phyloP scores from a whole-genome alignment of 768 basidiomycete genomes.

The Naganishia randhawae region DNA sequence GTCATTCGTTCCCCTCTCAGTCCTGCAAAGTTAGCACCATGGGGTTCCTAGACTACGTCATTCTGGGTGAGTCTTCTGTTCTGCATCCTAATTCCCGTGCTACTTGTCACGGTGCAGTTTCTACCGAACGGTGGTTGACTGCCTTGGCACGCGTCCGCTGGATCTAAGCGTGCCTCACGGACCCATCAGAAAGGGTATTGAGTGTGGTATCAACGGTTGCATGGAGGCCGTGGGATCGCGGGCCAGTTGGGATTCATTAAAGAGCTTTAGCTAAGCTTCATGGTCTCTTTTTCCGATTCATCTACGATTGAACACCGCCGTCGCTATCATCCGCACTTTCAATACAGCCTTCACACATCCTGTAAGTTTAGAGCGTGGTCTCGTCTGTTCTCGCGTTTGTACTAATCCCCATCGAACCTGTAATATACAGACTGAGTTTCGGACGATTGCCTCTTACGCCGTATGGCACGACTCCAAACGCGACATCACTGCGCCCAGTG shows the following conservation, averaged over 20 bases:
- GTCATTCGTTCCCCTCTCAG: neutral
- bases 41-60: slow-evolving; percentile 27
- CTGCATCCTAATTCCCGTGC: neutral
- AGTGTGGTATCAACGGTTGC: no score
- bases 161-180: no score
- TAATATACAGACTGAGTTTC: slow-evolving; percentile 61
- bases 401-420: neutral
- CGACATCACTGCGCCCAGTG: slow-evolving; percentile 70
- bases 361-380: slow-evolving; percentile 13
- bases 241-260: no score
- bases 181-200: no score
- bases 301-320: no score
- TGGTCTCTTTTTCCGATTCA: no score
- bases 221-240: no score
- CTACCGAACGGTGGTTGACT: neutral
- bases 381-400: neutral
- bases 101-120: neutral
- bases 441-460: slow-evolving; percentile 74
- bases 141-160: no score
- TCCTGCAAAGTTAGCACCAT: neutral
- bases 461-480: slow-evolving; percentile 76
- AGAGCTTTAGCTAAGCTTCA: no score
- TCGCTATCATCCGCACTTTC: no score
- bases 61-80: slow-evolving; percentile 23
- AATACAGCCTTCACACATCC: slow-evolving; percentile 35